Conservation (phyloP, 495 filamentous ascomycete genomes). For the Penicillium antarcticum region DNA sequence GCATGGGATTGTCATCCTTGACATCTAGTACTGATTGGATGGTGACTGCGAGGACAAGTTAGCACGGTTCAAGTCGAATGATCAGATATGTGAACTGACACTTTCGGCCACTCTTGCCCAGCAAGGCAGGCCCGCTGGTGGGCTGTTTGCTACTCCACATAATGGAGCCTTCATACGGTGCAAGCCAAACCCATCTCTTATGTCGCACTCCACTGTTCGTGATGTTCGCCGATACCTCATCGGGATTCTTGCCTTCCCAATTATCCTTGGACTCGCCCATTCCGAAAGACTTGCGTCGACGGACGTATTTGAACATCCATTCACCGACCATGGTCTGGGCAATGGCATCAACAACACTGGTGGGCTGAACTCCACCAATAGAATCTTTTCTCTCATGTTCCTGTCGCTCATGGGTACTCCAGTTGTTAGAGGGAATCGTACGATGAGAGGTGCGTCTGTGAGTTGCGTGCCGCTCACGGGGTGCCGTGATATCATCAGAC, state of each 20-base stretch:
- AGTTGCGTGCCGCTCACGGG: conserved; percentile 26
- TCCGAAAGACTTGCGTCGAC: conserved; percentile 82
- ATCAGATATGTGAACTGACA: conserved; percentile 54
- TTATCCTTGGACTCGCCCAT: conserved; percentile 67
- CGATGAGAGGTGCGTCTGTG: conserved; percentile 22
- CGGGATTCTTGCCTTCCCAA: conserved; percentile 47
- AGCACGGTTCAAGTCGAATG: conserved; percentile 11
- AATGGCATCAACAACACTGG: conserved; percentile 94
- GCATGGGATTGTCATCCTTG: conserved; percentile 86
- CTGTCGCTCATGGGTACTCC: conserved; percentile 20
- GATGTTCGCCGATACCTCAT: conserved; percentile 53
- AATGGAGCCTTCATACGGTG: conserved; percentile 90
- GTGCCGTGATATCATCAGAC: conserved; percentile 65
- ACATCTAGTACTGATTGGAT: conserved; percentile 98
- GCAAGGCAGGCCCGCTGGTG: conserved; percentile 75
- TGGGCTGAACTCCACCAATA: conserved; percentile 60
- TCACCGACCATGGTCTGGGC: conserved; percentile 98
- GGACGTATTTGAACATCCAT: conserved; percentile 99
- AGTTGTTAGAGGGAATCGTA: conserved; percentile 17
- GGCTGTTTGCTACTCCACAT: conserved; percentile 99
- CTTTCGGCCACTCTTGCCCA: conserved; percentile 95
- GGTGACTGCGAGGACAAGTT: conserved; percentile 54
- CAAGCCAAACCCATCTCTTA: conserved; percentile 98
- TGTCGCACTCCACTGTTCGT: conserved; percentile 66
- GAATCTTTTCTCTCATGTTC: conserved; percentile 40